Base-by-base conservation (phyloP, 202 grass and related monocot species). In the Musa balbisiana region DNA sequence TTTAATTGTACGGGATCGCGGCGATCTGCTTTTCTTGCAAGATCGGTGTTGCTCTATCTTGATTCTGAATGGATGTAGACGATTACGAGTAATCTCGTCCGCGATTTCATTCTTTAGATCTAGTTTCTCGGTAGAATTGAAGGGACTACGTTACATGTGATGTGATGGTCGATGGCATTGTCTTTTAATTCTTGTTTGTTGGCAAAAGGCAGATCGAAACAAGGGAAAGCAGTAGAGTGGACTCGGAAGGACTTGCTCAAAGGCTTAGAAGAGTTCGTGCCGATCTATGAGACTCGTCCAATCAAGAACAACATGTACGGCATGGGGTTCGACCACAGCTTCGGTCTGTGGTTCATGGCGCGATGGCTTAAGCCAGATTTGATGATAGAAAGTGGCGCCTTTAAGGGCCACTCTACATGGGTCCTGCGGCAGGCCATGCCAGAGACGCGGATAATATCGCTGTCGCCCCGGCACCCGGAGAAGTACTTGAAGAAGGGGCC, bases 241-340 rank as follows among this genome's bases (percentile, higher is more conserved):
- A 86, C 86, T 55, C 79, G 68, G 2, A 84, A 71, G 9, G 93
- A 93, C 78, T 74, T 97, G 51, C 80, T 97, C 43, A 87, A 79
- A 53, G 88, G 82, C 14, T 73, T 97, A 80, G 90, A 97, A 79
- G 90, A 93, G 73, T 97, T 97, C 78, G 86, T 89, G 59, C 88
- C 84, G 10, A 86, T 97, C 55, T 97, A 97, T 5, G 85, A 91
- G 82, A 84, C 86, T 14, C 93, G 90, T 2, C 93, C 93, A 20
- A 93, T 97, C 73, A 91, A 89, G 86, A 93, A 97, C 58, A 97
- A 97, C 76, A 84, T 85, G 84, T 84, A 89, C 76, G 93, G 93
- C 2, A 97, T 97, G 90, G 86, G 90, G 1, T 93, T 97, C 53
- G 90, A 97, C 72, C 93, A 97, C 81, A 97, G 90, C 69, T 97